Evolutionary conservation across 805 yeast genomes (phyloP).

Genomic region (Pachysolen tannophilus): DNA sequence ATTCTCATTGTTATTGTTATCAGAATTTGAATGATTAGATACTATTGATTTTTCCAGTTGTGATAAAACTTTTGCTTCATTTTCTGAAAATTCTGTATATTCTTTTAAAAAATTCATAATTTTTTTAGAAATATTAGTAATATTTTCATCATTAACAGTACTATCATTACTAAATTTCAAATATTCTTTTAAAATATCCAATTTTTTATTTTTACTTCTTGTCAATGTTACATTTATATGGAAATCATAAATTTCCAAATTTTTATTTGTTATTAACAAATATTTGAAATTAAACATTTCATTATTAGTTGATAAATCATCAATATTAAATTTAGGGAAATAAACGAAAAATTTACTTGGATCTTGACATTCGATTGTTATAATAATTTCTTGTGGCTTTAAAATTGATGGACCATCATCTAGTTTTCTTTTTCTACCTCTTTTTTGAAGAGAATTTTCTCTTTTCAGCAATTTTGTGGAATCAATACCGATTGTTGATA

Average conservation of each 20-base stretch:
- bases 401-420: no score
- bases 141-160: neutral
- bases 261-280: neutral
- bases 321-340: slow-evolving; percentile 6
- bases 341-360: slow-evolving; percentile 5
- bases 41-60: neutral
- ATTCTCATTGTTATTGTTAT: neutral
- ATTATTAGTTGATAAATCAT: neutral
- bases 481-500: neutral
- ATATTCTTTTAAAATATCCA: neutral
- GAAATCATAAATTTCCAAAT: neutral
- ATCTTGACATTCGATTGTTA: neutral
- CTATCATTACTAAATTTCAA: neutral
- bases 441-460: neutral
- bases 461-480: neutral
- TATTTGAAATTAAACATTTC: neutral
- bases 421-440: neutral
- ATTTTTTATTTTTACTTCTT: neutral
- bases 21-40: no score
- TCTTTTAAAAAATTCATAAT: neutral
- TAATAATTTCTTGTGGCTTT: neutral
- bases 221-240: neutral
- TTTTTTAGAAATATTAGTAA: neutral
- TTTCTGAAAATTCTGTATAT: neutral
- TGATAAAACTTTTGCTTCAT: neutral